Conservation (phyloP, 371 early-diverging fungal genomes). For the Actinomortierella ambigua region DNA sequence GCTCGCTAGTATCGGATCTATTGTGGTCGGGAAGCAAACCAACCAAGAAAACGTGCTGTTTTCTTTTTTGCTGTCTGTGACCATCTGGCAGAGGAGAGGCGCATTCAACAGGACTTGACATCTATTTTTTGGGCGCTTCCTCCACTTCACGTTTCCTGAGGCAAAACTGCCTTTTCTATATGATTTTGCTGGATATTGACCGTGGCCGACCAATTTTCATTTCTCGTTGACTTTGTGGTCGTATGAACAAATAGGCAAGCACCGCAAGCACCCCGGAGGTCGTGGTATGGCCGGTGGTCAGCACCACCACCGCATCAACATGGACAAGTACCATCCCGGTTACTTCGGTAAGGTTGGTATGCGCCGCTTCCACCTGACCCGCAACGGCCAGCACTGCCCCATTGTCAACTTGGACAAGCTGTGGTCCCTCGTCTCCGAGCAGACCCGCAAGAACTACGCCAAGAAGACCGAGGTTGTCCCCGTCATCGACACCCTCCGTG, state of each 20-base stretch:
- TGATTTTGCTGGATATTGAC: constrained; percentile 48
- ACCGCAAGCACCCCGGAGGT: constrained; percentile 99
- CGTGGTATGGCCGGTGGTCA: constrained; percentile 99
- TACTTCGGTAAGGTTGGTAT: constrained; percentile 99
- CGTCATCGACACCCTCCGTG: constrained; percentile 90
- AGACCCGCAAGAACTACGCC: constrained; percentile 85
- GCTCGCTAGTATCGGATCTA: too few relatives aligned
- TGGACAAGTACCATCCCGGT: constrained; percentile 99
- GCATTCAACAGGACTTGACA: too few relatives aligned
- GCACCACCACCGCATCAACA: constrained; percentile 99
- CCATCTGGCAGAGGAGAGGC: too few relatives aligned
- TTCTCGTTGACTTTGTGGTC: too few relatives aligned
- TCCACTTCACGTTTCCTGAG: too few relatives aligned
- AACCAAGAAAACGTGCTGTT: too few relatives aligned
- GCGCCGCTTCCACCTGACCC: constrained; percentile 98
- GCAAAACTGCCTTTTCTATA: too few relatives aligned
- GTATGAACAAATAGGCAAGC: constrained; percentile 95
- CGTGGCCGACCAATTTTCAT: constrained; percentile 20
- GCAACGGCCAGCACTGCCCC: constrained; percentile 89
- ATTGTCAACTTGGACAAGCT: constrained; percentile 94
- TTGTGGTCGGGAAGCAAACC: too few relatives aligned
- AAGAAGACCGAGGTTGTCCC: constrained; percentile 92
- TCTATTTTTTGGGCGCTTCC: too few relatives aligned
- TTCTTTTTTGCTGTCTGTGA: too few relatives aligned
- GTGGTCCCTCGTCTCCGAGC: constrained; percentile 94